Evolutionary conservation across 164 flowering plant species (phyloP).

Genomic region (Liriodendron chinense): DNA sequence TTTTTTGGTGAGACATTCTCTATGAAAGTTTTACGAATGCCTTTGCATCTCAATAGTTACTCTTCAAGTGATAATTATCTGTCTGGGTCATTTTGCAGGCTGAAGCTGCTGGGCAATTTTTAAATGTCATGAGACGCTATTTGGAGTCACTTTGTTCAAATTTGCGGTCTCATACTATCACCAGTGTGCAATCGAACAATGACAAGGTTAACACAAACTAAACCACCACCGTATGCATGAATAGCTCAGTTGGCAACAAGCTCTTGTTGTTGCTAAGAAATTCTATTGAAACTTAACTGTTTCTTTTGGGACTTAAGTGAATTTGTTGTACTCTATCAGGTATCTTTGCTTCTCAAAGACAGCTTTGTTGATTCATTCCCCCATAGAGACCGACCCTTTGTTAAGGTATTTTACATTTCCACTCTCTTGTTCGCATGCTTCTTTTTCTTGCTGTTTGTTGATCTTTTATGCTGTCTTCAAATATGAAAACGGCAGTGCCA

Average conservation of each 20-base stretch:
- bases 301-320: background rate
- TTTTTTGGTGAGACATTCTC: background rate
- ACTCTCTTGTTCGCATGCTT: background rate
- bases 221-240: background rate
- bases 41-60: background rate
- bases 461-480: background rate
- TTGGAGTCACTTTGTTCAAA: constrained; percentile 85
- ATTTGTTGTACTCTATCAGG: constrained; percentile 37
- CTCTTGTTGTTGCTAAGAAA: background rate
- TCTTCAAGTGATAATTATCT: background rate
- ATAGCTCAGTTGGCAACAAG: background rate
- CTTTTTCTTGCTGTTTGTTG: background rate
- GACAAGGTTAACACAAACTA: constrained; percentile 60
- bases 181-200: constrained; percentile 78
- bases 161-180: constrained; percentile 74
- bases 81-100: constrained; percentile 41
- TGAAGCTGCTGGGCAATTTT: constrained; percentile 71
- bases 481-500: background rate
- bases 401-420: constrained; percentile 50
- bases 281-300: background rate
- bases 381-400: constrained; percentile 59
- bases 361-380: constrained; percentile 90
- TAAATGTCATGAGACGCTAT: constrained; percentile 56
- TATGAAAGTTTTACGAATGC: background rate
- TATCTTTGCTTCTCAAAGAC: constrained; percentile 89